These are phyloP conservation scores for Penicillium ucsense DNA, from an alignment of 495 filamentous ascomycete genomes.

Conservation along the genomic window DNA sequence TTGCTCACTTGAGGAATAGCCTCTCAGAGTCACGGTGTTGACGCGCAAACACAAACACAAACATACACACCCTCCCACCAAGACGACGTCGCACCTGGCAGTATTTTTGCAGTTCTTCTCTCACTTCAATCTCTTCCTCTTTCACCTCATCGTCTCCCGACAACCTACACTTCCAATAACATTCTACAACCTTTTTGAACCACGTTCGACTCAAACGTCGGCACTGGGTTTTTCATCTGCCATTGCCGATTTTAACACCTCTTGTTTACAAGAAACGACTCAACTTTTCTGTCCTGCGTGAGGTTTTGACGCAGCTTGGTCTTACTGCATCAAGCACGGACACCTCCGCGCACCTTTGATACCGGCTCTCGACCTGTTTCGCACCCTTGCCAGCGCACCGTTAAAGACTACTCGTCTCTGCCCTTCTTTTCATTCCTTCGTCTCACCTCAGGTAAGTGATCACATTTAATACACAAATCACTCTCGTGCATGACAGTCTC, in stretches of 20 bases:
- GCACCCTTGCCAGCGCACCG: background rate
- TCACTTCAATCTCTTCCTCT: background rate
- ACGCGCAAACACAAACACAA: no score
- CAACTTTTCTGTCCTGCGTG: background rate
- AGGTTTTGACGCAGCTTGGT: background rate
- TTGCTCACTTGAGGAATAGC: no score
- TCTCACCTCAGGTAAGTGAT: background rate
- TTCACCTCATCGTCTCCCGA: background rate
- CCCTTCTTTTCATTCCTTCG: background rate
- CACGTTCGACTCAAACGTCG: background rate
- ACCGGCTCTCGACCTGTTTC: background rate
- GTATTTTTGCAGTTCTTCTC: background rate
- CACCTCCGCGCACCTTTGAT: background rate
- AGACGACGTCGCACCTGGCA: no score
- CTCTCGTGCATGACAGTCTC: background rate
- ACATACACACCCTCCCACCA: no score
- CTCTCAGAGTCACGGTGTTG: no score
- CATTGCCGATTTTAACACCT: no score
- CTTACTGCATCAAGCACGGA: background rate
- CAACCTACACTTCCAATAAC: background rate
- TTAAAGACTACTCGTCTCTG: background rate
- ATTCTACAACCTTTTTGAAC: background rate
- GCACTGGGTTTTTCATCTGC: no score
- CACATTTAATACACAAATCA: background rate
- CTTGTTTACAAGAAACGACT: background rate